Evolutionary conservation across 1,284 basidiomycete species (phyloP).

Genomic region (Boletus sp.): DNA sequence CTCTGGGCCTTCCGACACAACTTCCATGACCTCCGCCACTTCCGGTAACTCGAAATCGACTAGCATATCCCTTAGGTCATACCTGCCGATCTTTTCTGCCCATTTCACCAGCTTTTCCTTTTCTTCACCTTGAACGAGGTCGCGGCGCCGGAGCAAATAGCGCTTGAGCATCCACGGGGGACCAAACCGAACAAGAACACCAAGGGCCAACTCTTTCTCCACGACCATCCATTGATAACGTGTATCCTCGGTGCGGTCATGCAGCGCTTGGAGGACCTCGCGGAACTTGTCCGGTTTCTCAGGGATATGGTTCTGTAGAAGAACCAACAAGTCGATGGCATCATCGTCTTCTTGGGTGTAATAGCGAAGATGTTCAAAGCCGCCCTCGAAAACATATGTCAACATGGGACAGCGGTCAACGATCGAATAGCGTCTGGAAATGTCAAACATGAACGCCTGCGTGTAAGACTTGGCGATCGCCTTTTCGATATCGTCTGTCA

Average conservation of each 20-base stretch:
- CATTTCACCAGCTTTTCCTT: slow-evolving; percentile 19
- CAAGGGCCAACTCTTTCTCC: slow-evolving; percentile 27
- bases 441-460: slow-evolving; percentile 29
- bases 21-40: slow-evolving; percentile 9
- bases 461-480: slow-evolving; percentile 23
- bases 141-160: slow-evolving; percentile 24
- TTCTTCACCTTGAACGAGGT: slow-evolving; percentile 17
- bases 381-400: slow-evolving; percentile 30
- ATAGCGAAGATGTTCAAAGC: slow-evolving; percentile 27
- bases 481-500: slow-evolving; percentile 26
- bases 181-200: slow-evolving; percentile 23
- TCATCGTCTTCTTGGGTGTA: slow-evolving; percentile 29
- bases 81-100: slow-evolving; percentile 24
- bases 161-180: slow-evolving; percentile 31
- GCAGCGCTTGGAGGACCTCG: slow-evolving; percentile 25
- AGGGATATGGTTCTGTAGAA: slow-evolving; percentile 21
- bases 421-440: slow-evolving; percentile 25
- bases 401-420: slow-evolving; percentile 30
- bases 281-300: slow-evolving; percentile 24
- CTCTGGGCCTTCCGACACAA: slow-evolving; percentile 1
- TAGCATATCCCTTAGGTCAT: slow-evolving; percentile 24
- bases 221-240: slow-evolving; percentile 28
- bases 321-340: slow-evolving; percentile 24
- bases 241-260: slow-evolving; percentile 23
- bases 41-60: slow-evolving; percentile 19